These are phyloP conservation scores for Chimonanthus praecox DNA, from an alignment of 164 flowering plant genomes.

Conservation along the genomic window DNA sequence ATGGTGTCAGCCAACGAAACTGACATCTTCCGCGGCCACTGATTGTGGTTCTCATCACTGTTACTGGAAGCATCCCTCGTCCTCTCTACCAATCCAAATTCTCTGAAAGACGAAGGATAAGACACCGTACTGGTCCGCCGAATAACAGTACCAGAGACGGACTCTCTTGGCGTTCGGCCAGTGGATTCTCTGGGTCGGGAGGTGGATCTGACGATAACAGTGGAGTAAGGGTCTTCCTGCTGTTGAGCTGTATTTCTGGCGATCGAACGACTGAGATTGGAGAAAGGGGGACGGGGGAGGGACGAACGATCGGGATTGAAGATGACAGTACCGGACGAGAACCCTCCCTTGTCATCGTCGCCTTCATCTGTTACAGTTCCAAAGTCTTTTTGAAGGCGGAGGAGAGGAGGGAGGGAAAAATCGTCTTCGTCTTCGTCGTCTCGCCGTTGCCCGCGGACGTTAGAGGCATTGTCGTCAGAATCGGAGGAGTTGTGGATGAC, in stretches of 20 bases:
- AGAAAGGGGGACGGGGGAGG: slow-evolving; percentile 13
- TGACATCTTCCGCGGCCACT: slow-evolving; percentile 51
- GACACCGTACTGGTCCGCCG: slow-evolving; percentile 31
- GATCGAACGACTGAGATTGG: slow-evolving; percentile 12
- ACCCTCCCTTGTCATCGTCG: slow-evolving; percentile 24
- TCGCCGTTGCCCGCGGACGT: slow-evolving; percentile 20
- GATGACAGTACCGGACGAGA: slow-evolving; percentile 66
- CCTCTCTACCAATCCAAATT: slow-evolving; percentile 34
- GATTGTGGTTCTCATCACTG: slow-evolving; percentile 10
- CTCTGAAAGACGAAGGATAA: slow-evolving; percentile 41
- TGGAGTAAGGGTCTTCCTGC: slow-evolving; percentile 42
- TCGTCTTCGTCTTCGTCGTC: slow-evolving; percentile 41
- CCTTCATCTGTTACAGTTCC: slow-evolving; percentile 47
- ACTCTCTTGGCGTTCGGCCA: slow-evolving; percentile 16
- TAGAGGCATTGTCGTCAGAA: slow-evolving; percentile 14
- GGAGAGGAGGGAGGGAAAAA: slow-evolving; percentile 81
- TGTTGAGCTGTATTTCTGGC: slow-evolving; percentile 23
- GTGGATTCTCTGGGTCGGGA: slow-evolving; percentile 21
- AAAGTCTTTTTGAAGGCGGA: slow-evolving; percentile 92
- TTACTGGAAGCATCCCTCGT: slow-evolving; percentile 33
- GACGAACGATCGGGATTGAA: slow-evolving; percentile 34
- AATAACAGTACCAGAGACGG: slow-evolving; percentile 41
- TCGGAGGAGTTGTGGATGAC: slow-evolving; percentile 47
- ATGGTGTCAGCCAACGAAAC: slow-evolving; percentile 81
- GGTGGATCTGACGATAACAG: slow-evolving; percentile 64